Percentiles rank a stretch among this genome's conserved stretches.
Conservation (phyloP, 1,139 yeast species). For the Kurtzmaniella quercitrusa region DNA sequence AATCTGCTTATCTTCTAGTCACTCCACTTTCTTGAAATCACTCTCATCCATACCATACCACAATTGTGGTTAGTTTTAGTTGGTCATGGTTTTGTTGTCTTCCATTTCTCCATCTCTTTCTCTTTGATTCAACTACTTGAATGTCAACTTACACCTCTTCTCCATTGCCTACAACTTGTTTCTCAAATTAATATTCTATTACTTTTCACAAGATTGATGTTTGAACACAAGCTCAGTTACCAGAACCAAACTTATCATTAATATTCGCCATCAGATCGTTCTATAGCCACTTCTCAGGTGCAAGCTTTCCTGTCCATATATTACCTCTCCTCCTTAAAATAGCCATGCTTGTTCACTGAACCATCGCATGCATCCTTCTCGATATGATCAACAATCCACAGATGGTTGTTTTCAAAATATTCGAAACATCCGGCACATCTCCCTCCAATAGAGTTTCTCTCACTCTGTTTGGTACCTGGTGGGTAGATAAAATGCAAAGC, state of each 20-base stretch:
- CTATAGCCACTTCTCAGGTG: neutral
- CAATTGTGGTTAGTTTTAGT: too few relatives aligned
- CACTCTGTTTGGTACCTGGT: conserved; percentile 49
- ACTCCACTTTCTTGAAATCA: too few relatives aligned
- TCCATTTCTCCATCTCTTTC: too few relatives aligned
- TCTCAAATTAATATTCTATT: neutral
- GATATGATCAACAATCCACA: conserved; percentile 51
- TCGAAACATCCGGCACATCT: conserved; percentile 57
- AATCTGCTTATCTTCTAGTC: too few relatives aligned
- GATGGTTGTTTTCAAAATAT: conserved; percentile 41
- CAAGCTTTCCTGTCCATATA: neutral
- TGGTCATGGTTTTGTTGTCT: too few relatives aligned
- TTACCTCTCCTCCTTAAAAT: neutral
- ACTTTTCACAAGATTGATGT: neutral
- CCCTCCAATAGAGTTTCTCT: conserved; percentile 42
- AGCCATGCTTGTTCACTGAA: conserved; percentile 18
- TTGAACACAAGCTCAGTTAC: neutral
- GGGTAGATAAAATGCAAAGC: conserved; percentile 58
- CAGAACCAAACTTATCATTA: neutral
- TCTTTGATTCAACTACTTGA: too few relatives aligned
- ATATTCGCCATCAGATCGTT: neutral
- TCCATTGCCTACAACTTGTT: too few relatives aligned
- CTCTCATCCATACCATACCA: too few relatives aligned
- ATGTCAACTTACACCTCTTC: too few relatives aligned
- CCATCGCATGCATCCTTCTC: conserved; percentile 44